phyloP scores from a whole-genome alignment of 768 basidiomycete species.

The Phanerochaete sordida region DNA sequence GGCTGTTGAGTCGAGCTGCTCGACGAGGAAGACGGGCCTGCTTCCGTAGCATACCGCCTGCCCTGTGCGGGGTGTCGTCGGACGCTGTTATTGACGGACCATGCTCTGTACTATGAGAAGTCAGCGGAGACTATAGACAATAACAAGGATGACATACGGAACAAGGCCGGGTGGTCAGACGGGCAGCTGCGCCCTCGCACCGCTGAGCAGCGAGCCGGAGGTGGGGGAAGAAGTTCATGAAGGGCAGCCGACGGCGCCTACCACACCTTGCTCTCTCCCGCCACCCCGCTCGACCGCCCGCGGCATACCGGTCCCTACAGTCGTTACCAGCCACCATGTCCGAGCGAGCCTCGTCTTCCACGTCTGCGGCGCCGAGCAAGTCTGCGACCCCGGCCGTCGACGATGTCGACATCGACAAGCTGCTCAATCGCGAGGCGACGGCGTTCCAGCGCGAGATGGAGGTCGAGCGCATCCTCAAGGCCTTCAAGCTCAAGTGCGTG shows the following conservation, averaged over 20 bases:
- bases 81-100: not conserved
- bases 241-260: constrained; percentile 7
- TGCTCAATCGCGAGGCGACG: constrained; percentile 75
- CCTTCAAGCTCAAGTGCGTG: constrained; percentile 93
- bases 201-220: constrained; percentile 19
- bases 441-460: constrained; percentile 86
- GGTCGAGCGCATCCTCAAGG: constrained; percentile 86
- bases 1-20: constrained; percentile 1
- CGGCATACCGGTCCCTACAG: not conserved
- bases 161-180: not conserved
- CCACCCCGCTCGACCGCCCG: constrained; percentile 7
- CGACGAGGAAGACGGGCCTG: constrained; percentile 4
- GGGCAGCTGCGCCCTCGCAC: not conserved
- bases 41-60: constrained; percentile 13
- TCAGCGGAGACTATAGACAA: not conserved
- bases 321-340: constrained; percentile 14
- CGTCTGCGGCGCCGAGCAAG: constrained; percentile 10
- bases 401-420: constrained; percentile 70
- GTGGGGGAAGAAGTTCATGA: constrained; percentile 21
- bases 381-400: constrained; percentile 18
- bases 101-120: not conserved
- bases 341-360: constrained; percentile 17
- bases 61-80: not conserved
- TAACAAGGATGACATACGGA: not conserved
- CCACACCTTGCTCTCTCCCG: constrained; percentile 7